These are phyloP conservation scores for Zizania latifolia DNA, from an alignment of 176 grass and related monocot species.

Conservation along the genomic window DNA sequence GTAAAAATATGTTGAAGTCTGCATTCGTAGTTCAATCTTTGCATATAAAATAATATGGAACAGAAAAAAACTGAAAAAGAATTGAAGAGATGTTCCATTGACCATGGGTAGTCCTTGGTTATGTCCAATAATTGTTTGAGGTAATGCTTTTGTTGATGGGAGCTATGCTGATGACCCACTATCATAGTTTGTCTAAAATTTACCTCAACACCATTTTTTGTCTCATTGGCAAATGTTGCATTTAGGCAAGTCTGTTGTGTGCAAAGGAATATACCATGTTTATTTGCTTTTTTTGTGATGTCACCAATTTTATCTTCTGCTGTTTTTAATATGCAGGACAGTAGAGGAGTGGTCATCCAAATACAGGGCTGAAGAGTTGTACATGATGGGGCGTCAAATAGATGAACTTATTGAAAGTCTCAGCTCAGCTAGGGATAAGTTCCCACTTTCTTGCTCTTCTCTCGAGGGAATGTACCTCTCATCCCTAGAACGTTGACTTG, in stretches of 20 bases:
- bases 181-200: not conserved
- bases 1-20: not conserved
- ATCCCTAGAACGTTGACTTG: conserved; percentile 41
- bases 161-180: not conserved
- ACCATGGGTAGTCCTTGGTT: not conserved
- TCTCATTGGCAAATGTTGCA: not conserved
- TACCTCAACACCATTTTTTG: conserved; percentile 9
- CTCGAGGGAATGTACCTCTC: conserved; percentile 80
- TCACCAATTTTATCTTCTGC: conserved; percentile 1
- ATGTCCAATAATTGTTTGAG: not conserved
- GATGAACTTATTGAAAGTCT: conserved; percentile 51
- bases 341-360: conserved; percentile 76
- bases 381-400: conserved; percentile 71
- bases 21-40: not conserved
- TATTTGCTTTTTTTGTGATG: not conserved
- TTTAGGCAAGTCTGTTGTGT: conserved; percentile 2
- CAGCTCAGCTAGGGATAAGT: conserved; percentile 38
- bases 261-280: not conserved
- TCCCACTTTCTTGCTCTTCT: conserved; percentile 69
- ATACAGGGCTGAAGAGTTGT: conserved; percentile 74
- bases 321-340: conserved; percentile 38
- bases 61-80: not conserved
- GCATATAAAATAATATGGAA: not conserved
- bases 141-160: conserved; percentile 2
- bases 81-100: not conserved